These are phyloP conservation scores for Penicillium bialowiezense DNA, from an alignment of 495 filamentous ascomycete species.

Conservation along the genomic window DNA sequence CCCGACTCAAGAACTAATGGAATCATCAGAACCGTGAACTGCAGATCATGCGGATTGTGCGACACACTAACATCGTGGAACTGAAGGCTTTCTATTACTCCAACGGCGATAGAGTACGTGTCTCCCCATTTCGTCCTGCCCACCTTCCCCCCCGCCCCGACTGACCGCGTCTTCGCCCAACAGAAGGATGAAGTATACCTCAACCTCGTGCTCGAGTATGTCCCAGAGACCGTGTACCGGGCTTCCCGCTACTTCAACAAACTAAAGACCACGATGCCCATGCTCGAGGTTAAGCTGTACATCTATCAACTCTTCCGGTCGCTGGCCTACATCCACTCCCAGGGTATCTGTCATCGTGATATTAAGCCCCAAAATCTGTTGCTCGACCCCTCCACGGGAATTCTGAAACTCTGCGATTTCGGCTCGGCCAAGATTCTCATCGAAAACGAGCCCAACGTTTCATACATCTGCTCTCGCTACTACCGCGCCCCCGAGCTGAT, in stretches of 20 bases:
- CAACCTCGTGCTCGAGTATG: constrained; percentile 96
- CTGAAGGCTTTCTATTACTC: constrained; percentile 99
- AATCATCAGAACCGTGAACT: constrained; percentile 90
- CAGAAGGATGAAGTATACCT: constrained; percentile 99
- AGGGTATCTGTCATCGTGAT: constrained; percentile 98
- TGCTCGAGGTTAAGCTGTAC: constrained; percentile 97
- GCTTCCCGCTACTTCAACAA: constrained; percentile 99
- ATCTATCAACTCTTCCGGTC: constrained; percentile 99
- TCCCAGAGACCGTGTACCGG: constrained; percentile 96
- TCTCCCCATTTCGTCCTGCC: constrained; percentile 3
- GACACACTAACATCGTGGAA: constrained; percentile 98
- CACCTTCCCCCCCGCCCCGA: background rate
- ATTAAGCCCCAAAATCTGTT: constrained; percentile 99
- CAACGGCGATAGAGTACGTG: constrained; percentile 90
- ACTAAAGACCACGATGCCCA: constrained; percentile 99
- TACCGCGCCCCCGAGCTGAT: constrained; percentile 98
- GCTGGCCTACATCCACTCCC: constrained; percentile 97
- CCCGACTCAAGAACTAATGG: constrained; percentile 7
- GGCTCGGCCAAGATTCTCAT: constrained; percentile 98
- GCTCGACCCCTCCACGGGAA: constrained; percentile 82
- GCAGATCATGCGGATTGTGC: constrained; percentile 98
- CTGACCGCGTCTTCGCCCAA: constrained; percentile 14
- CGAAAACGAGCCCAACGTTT: constrained; percentile 98
- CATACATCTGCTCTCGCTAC: constrained; percentile 99
- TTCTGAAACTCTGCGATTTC: constrained; percentile 98